Conservation (phyloP, 768 basidiomycete species). For the Dacryopinax primogenitus region DNA sequence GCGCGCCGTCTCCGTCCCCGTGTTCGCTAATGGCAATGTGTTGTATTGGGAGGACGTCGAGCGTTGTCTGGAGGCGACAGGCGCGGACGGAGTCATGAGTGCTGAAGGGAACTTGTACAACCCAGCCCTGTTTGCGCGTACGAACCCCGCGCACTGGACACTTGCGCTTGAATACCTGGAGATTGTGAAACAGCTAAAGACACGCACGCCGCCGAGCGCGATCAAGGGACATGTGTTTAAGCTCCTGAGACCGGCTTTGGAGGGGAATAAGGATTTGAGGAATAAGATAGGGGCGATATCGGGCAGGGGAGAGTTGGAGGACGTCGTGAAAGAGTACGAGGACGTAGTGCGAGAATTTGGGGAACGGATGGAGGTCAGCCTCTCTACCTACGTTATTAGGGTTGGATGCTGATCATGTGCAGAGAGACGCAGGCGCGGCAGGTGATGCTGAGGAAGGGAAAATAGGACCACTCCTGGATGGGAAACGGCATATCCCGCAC, state of each 20-base stretch:
- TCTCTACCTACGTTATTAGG: not conserved
- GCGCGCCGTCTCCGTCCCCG: slow-evolving; percentile 75
- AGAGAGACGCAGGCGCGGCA: slow-evolving; percentile 34
- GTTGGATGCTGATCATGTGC: slow-evolving; percentile 8
- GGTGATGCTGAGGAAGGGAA: slow-evolving; percentile 32
- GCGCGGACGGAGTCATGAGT: slow-evolving; percentile 85
- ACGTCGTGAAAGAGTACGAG: slow-evolving; percentile 36
- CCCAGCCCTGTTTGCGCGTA: slow-evolving; percentile 49
- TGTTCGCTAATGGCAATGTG: slow-evolving; percentile 95
- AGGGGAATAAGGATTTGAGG: slow-evolving; percentile 53
- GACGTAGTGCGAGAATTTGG: slow-evolving; percentile 50
- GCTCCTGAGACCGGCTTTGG: slow-evolving; percentile 66
- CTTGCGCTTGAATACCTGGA: slow-evolving; percentile 78
- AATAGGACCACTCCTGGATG: slow-evolving; percentile 37
- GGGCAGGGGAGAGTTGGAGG: slow-evolving; percentile 19
- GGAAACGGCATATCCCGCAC: slow-evolving; percentile 35
- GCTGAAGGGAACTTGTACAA: slow-evolving; percentile 95
- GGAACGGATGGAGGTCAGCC: slow-evolving; percentile 41
- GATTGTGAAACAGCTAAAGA: slow-evolving; percentile 59
- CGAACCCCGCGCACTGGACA: slow-evolving; percentile 44
- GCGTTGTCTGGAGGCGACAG: slow-evolving; percentile 66
- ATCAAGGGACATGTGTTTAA: slow-evolving; percentile 93
- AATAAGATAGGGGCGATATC: slow-evolving; percentile 48
- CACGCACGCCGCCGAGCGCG: slow-evolving; percentile 55
- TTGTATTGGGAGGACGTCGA: slow-evolving; percentile 75